Evolutionary conservation across 2,329 filamentous ascomycete genomes (phyloP).

Genomic region (Trichoderma atroviride): DNA sequence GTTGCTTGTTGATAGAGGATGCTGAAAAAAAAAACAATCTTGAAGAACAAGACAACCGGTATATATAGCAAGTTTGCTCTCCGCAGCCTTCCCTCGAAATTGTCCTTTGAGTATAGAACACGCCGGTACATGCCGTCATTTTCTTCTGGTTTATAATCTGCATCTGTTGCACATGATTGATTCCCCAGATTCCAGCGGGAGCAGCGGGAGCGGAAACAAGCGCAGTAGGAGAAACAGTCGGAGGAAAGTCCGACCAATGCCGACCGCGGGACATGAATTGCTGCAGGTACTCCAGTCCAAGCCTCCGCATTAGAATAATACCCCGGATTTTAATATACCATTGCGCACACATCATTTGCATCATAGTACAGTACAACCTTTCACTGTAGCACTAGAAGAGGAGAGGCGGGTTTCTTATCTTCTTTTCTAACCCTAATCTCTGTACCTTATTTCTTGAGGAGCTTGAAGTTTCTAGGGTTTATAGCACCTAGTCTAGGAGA

Average conservation of each 20-base stretch:
- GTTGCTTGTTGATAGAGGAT: neutral
- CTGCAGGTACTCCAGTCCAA: neutral
- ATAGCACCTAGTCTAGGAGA: neutral
- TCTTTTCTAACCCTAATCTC: neutral
- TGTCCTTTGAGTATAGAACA: neutral
- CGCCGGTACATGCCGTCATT: neutral
- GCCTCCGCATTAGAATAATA: neutral
- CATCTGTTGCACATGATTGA: neutral
- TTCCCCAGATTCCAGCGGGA: neutral
- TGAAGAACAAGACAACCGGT: neutral
- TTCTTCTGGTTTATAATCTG: conserved; percentile 1
- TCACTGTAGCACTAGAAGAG: neutral
- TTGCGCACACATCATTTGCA: neutral
- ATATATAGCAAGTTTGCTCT: neutral
- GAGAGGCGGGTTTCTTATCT: neutral
- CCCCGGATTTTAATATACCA: neutral
- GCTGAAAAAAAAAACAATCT: neutral
- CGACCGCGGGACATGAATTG: neutral
- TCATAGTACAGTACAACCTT: neutral
- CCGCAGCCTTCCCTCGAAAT: neutral
- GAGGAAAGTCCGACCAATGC: neutral
- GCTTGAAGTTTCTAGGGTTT: neutral
- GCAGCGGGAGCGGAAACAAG: neutral
- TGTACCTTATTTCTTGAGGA: neutral
- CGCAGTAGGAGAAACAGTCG: neutral